phyloP scores from a whole-genome alignment of 2,329 filamentous ascomycete species.

The Ophiostoma australiae region DNA sequence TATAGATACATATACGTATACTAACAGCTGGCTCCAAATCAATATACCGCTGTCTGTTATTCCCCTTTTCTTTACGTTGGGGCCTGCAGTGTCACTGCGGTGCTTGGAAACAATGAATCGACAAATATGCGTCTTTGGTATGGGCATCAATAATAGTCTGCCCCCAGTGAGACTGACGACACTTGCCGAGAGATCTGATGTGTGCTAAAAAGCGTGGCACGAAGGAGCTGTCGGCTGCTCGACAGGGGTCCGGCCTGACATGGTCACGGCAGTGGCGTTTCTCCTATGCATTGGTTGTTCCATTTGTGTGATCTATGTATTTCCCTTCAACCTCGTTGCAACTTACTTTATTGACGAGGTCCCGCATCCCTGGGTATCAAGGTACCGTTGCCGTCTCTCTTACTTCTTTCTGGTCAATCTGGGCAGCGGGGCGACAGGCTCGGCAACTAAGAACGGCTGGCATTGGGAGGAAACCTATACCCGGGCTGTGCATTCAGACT shows the following conservation, averaged over 20 bases:
- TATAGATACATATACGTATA: background rate
- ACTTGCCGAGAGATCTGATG: conserved; percentile 5
- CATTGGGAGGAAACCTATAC: background rate
- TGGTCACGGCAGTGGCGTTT: background rate
- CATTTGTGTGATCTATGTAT: background rate
- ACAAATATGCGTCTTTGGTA: background rate
- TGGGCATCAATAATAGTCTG: background rate
- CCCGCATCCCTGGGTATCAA: background rate
- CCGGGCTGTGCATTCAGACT: background rate
- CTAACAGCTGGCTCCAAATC: background rate
- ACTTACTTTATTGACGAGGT: background rate
- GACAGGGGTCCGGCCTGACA: background rate
- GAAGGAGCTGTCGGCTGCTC: background rate
- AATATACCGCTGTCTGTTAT: background rate
- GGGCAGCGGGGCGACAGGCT: background rate
- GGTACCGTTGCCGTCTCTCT: background rate
- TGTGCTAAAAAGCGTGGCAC: background rate
- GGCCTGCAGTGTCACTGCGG: background rate
- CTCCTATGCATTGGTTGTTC: background rate
- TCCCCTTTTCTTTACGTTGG: background rate
- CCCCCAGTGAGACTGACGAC: background rate
- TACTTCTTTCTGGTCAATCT: conserved; percentile 3
- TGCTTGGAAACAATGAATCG: background rate
- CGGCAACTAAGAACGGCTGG: conserved; percentile 1
- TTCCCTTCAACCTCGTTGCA: background rate